A percentile compares a stretch with the other conserved stretches of the same genome.
phyloP scores from a whole-genome alignment of 176 grass and related monocot species.

The Echinochloa phyllopogon region DNA sequence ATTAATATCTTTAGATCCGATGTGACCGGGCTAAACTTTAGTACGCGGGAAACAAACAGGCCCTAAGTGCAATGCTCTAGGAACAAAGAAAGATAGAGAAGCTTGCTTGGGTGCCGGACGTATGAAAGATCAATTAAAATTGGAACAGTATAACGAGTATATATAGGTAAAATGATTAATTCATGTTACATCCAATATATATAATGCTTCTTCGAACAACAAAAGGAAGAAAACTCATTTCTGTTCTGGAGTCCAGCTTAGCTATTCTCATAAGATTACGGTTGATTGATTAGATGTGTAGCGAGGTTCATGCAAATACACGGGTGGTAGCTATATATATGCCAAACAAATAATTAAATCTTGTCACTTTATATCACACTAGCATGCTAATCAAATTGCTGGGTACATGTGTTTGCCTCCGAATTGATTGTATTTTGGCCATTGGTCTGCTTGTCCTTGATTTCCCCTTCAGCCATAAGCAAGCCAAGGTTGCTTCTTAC shows the following conservation, averaged over 20 bases:
- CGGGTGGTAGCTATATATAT: neutral
- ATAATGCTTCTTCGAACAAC: neutral
- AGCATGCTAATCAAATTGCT: neutral
- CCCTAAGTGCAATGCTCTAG: neutral
- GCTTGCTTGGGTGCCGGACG: neutral
- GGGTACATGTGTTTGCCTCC: conserved; percentile 22
- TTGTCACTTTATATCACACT: neutral
- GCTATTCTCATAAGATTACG: conserved; percentile 1
- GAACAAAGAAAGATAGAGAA: neutral
- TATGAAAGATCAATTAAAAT: neutral
- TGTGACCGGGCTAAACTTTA: too few species aligned
- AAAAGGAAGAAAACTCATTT: neutral
- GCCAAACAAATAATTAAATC: neutral
- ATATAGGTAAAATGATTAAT: neutral
- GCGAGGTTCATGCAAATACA: neutral
- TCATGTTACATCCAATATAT: neutral
- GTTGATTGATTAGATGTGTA: neutral
- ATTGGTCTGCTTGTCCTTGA: conserved; percentile 8
- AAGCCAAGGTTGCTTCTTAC: conserved; percentile 41
- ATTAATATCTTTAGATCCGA: too few species aligned
- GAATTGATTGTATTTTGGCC: conserved; percentile 34
- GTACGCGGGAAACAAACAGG: too few species aligned
- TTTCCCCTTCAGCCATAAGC: conserved; percentile 34
- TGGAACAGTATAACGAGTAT: neutral
- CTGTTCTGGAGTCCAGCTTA: too few species aligned